These are phyloP conservation scores for Cordyceps tenuipes DNA, from an alignment of 2,329 filamentous ascomycete genomes.

Conservation along the genomic window DNA sequence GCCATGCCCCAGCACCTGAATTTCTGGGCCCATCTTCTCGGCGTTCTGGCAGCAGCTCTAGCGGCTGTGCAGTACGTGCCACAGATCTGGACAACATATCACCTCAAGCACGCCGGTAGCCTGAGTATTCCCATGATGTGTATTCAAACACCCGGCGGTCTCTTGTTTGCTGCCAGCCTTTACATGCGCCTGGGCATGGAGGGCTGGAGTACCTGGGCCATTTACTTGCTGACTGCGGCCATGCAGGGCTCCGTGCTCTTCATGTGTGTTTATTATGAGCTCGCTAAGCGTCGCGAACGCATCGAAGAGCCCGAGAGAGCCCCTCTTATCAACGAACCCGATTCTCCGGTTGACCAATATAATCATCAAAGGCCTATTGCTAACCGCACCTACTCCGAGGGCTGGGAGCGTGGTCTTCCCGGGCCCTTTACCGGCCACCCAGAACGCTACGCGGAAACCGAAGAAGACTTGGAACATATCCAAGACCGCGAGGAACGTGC, in stretches of 20 bases:
- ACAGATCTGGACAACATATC: slow-evolving; percentile 88
- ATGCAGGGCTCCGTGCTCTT: slow-evolving; percentile 74
- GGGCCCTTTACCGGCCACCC: slow-evolving; percentile 45
- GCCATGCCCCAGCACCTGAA: slow-evolving; percentile 56
- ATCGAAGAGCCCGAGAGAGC: slow-evolving; percentile 14
- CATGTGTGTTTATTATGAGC: slow-evolving; percentile 74
- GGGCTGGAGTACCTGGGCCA: slow-evolving; percentile 94
- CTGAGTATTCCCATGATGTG: slow-evolving; percentile 97
- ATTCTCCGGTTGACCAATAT: slow-evolving; percentile 21
- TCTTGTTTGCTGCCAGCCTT: slow-evolving; percentile 81
- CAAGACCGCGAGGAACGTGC: slow-evolving; percentile 43
- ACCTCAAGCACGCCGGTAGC: slow-evolving; percentile 76
- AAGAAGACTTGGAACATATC: slow-evolving; percentile 43
- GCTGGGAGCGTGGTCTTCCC: slow-evolving; percentile 42
- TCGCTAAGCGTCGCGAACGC: slow-evolving; percentile 33
- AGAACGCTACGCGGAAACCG: slow-evolving; percentile 42
- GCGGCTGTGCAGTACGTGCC: slow-evolving; percentile 88
- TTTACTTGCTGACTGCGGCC: slow-evolving; percentile 76
- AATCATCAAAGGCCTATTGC: slow-evolving; percentile 28
- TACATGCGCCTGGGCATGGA: slow-evolving; percentile 67
- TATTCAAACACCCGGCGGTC: slow-evolving; percentile 89
- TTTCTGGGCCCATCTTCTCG: slow-evolving; percentile 77
- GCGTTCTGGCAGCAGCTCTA: slow-evolving; percentile 67
- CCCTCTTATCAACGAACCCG: slow-evolving; percentile 19
- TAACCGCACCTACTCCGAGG: slow-evolving; percentile 39